Base-by-base conservation (phyloP, 1,284 basidiomycete genomes). In the Microbotryomycetes sp. region DNA sequence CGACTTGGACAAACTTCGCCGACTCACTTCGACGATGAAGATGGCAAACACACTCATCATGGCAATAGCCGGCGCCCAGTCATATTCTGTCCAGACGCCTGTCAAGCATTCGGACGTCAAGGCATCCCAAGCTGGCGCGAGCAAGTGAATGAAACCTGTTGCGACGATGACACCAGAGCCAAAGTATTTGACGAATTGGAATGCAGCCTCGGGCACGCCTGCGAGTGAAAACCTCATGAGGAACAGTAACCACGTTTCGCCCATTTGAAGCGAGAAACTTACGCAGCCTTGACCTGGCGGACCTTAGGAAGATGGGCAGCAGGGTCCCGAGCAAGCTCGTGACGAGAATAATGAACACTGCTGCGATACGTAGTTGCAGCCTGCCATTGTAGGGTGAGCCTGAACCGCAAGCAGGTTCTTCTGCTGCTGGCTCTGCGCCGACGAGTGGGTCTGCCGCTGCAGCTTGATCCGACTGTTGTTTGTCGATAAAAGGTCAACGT, bases 141-240 rank as follows among this genome's bases (percentile, higher is more conserved):
- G 79, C 0, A 96, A 56, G 54, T 80, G 79, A 45, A 80, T 78
- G 62, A 79, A 77, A 3, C 77, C 76, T 5, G 94, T 97, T 0
- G 91, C 91, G 66, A 97, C 89, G 59, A 79, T 74, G 63, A 66
- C 91, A 5, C 69, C 67, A 7, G 89, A 91, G 52, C 94, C 94
- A 76, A 97, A 97, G 78, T 88, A 97, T 76, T 94, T 96, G 29
- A 88, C 87, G 73, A 93, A 91, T 56, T 63, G 66, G 65, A 69
- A 72, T 26, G 67, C 59, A 15, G 65, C 55, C 1, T 59, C 62
- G 9, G 76, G 76, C 21, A 78, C 69, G 54, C 2, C 61, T 52
- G 2, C 70, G 67, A 2, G 9, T 41, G 18, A 9, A 41, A 41
- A 41, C 9, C 35, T 41, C 18, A 18, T 18, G 9, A 11, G 35